Evolutionary conservation across 179 eudicot genomes (phyloP).

Genomic region (Camellia oleifera): DNA sequence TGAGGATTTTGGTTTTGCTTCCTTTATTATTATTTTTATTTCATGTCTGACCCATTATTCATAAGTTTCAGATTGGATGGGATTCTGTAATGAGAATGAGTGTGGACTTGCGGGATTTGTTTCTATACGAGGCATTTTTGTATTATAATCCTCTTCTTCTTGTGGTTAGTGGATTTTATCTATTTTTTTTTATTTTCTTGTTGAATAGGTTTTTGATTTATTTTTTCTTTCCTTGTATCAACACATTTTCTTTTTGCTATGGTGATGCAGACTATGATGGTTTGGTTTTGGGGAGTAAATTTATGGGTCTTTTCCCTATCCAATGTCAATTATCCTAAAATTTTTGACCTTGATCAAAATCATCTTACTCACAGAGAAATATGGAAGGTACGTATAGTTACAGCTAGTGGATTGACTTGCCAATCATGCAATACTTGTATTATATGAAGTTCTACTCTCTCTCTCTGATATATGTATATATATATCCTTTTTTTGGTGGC

Average conservation of each 20-base stretch:
- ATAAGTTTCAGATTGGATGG: constrained; percentile 75
- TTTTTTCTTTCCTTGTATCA: not conserved
- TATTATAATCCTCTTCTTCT: constrained; percentile 95
- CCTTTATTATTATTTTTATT: not conserved
- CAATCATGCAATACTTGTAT: not conserved
- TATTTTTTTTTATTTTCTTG: not conserved
- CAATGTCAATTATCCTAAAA: constrained; percentile 68
- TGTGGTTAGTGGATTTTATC: constrained; percentile 52
- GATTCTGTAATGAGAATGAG: constrained; percentile 96
- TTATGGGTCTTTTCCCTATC: constrained; percentile 85
- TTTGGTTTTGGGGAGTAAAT: constrained; percentile 94
- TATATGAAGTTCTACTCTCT: constrained; percentile 2
- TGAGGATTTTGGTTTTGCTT: not conserved
- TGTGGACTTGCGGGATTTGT: constrained; percentile 78
- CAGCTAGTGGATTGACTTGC: not conserved
- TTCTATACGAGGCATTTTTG: constrained; percentile 88
- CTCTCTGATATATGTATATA: too few species aligned
- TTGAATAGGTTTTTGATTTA: not conserved
- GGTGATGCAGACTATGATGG: constrained; percentile 72
- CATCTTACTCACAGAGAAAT: constrained; percentile 82
- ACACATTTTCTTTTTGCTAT: not conserved
- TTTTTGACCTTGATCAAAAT: constrained; percentile 89
- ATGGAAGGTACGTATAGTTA: constrained; percentile 65
- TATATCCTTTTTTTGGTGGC: not conserved
- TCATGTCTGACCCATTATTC: not conserved